Evolutionary conservation across 208 protist genomes (phyloP), one percentile per base, ranked within the genome.

Genomic region (Phytomonas francai): DNA sequence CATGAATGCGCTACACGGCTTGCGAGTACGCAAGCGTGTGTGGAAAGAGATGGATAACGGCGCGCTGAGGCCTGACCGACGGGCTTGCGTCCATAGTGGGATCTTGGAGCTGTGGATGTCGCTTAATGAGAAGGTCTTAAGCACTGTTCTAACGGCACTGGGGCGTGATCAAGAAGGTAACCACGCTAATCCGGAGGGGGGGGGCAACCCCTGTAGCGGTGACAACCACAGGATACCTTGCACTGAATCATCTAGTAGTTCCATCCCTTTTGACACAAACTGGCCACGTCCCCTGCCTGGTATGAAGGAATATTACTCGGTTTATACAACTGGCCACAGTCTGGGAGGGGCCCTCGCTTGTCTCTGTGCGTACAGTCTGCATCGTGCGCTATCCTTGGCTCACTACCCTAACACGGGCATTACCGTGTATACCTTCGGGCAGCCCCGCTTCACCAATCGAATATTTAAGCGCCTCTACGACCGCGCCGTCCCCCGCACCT

Each of bases 381-480:
- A 76, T 14, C 78, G 75, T n/a, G 71, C 83, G 68, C 77, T 93
- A 58, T 67, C 80, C 0, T 54, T 85, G 7, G 63, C 87, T 29
- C 57, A 69, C 0, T 92, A 92, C 67, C 81, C 82, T 0, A 66
- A 85, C 42, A 63, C 80, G 8, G 80, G 86, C 49, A 29, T 89
- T 16, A 80, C 83, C 0, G 87, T 95, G 63, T 95, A 93, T 73
- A 92, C 89, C 11, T 95, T 87, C 67, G 89, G 89, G 2, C 85
- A 88, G 63, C 89, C 87, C 16, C 81, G 84, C 27, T 62, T 95
- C n/a, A 87, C 87, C 45, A 93, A 93, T 63, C 70, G 49, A 12
- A 70, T 71, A 12, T 95, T 95, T 70, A 85, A 87, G 64, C 67
- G 70, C 16, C 65, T 80, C 34, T 95, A 93, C 83, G 83, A 95